Percentiles rank a stretch among this genome's conserved stretches.
Evolutionary conservation across 1,284 basidiomycete species (phyloP).

Genomic region (Moniliella sp.): DNA sequence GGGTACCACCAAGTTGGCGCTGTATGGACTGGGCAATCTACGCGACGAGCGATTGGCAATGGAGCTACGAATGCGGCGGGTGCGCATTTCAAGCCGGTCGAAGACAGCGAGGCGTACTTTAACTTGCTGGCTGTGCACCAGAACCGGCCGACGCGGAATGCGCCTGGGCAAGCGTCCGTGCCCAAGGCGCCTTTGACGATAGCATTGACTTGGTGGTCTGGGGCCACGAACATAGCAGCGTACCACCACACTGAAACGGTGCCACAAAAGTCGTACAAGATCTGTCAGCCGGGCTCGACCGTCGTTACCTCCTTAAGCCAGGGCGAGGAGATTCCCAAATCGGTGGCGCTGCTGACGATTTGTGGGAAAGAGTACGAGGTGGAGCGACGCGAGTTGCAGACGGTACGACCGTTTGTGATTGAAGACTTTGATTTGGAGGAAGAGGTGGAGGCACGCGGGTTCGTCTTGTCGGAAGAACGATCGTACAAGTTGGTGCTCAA

Average conservation of each 20-base stretch:
- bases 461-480: constrained; percentile 10
- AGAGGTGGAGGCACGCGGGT: constrained; percentile 28
- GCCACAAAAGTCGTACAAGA: constrained; percentile 68
- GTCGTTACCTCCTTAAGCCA: constrained; percentile 56
- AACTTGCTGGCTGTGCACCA: constrained; percentile 83
- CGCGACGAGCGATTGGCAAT: constrained; percentile 89
- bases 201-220: constrained; percentile 78
- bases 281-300: constrained; percentile 81
- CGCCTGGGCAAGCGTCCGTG: constrained; percentile 72
- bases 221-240: constrained; percentile 96
- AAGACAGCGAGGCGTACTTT: constrained; percentile 62
- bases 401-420: constrained; percentile 82
- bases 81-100: constrained; percentile 80
- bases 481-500: constrained; percentile 7
- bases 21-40: constrained; percentile 91
- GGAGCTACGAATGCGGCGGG: constrained; percentile 73
- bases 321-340: constrained; percentile 19
- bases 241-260: constrained; percentile 70
- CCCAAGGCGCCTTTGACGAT: constrained; percentile 91
- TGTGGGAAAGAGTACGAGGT: constrained; percentile 60
- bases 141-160: constrained; percentile 76
- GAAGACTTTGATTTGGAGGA: constrained; percentile 57
- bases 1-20: constrained; percentile 58
- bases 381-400: constrained; percentile 62
- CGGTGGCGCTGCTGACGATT: constrained; percentile 37